A percentile compares a stretch with the other conserved stretches of the same genome.
Conservation (phyloP, 345 rosid species). For the Carallia brachiata region DNA sequence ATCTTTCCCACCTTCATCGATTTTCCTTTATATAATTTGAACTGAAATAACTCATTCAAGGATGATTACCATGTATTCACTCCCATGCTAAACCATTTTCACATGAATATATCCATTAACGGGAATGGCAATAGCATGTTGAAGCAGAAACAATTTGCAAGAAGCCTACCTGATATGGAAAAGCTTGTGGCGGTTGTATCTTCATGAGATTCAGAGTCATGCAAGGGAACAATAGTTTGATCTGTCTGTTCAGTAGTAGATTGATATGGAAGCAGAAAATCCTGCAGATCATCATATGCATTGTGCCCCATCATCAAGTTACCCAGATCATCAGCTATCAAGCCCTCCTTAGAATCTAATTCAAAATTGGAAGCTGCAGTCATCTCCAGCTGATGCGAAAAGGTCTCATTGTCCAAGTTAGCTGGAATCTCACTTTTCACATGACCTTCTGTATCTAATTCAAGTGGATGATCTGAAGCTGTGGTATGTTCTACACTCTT, state of each 20-base stretch:
- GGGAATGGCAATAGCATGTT: not conserved
- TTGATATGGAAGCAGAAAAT: constrained; percentile 10
- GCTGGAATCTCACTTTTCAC: not conserved
- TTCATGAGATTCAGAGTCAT: not conserved
- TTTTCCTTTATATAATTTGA: not conserved
- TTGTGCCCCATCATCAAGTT: constrained; percentile 7
- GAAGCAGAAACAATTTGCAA: not conserved
- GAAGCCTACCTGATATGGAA: constrained; percentile 1
- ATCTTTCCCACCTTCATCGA: not conserved
- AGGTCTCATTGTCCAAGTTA: not conserved
- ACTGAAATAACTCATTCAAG: not conserved
- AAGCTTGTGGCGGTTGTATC: not conserved
- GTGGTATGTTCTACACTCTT: not conserved
- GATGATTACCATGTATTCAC: not conserved
- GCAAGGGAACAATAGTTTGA: not conserved
- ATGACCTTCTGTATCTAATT: not conserved
- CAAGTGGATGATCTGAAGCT: not conserved
- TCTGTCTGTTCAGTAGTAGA: constrained; percentile 16
- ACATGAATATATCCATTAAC: not conserved
- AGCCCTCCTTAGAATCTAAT: not conserved
- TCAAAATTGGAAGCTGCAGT: not conserved
- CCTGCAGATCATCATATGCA: constrained; percentile 10
- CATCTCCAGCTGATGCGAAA: not conserved
- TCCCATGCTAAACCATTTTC: not conserved
- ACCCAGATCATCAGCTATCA: not conserved